Conservation (phyloP, 495 filamentous ascomycete species). For the Ramalina intermedia region DNA sequence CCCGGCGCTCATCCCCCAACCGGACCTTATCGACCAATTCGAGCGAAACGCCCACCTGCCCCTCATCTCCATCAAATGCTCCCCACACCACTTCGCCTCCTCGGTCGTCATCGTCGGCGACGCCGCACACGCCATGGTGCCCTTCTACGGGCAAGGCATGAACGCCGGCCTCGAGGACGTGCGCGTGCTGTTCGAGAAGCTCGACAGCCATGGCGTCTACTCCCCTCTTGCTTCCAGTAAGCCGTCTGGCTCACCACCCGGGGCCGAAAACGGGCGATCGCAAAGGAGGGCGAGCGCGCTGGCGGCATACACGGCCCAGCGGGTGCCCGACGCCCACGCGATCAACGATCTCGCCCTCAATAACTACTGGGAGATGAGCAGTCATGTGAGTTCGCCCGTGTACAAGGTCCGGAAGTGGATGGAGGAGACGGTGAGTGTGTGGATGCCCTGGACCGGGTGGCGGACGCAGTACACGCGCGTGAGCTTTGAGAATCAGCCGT, state of each 20-base stretch:
- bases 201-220: conserved; percentile 49
- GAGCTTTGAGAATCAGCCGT: conserved; percentile 83
- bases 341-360: conserved; percentile 86
- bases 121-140: conserved; percentile 94
- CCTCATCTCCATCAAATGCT: conserved; percentile 82
- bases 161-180: conserved; percentile 81
- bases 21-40: conserved; percentile 58
- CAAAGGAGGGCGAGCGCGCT: conserved; percentile 42
- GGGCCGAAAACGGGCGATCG: conserved; percentile 7
- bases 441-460: conserved; percentile 65
- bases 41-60: conserved; percentile 71
- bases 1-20: conserved; percentile 58
- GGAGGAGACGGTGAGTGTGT: conserved; percentile 71
- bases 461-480: conserved; percentile 86
- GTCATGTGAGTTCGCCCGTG: conserved; percentile 55
- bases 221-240: conserved; percentile 10
- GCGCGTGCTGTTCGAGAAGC: conserved; percentile 57
- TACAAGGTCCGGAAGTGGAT: conserved; percentile 71
- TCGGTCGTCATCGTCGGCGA: conserved; percentile 83
- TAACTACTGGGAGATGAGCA: conserved; percentile 90
- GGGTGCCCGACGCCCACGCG: conserved; percentile 63
- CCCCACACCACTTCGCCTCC: conserved; percentile 64
- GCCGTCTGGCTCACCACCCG: conserved; percentile 6
- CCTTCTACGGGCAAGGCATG: conserved; percentile 85
- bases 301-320: conserved; percentile 54